Base-by-base conservation (phyloP, 805 yeast species). In the baker's yeast (Saccharomyces cerevisiae) region DNA sequence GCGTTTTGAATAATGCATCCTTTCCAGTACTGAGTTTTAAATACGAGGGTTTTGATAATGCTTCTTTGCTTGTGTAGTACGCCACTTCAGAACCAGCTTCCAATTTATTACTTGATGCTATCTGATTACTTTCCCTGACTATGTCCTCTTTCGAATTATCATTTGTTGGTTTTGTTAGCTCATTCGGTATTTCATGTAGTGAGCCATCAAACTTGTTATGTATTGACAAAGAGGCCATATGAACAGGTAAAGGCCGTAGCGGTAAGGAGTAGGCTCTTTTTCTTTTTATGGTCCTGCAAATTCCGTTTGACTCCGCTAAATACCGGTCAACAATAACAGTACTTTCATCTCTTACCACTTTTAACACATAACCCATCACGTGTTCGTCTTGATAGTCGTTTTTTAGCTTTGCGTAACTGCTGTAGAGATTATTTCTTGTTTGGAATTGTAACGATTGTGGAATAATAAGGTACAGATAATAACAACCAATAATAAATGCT, bases 361-460 rank as follows among this genome's bases (percentile, higher is more conserved):
- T 55, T 30, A 70, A 56, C n/a, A 73, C 77, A 52, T 74, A 72
- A 4, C 72, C 61, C 77, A 73, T 73, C 49, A 68, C 69, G 5
- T 69, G 60, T 52, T 73, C 73, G 50, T 64, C 65, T 53, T 73
- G 73, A 51, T 66, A 73, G 46, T 70, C 49, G 51, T 61, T 68
- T 55, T 70, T 72, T 52, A 73, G 57, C 10, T 69, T 68, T 21
- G 66, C 60, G 48, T 73, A 74, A n/a, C 73, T 61, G 28, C 69
- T 69, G 52, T 68, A 71, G 52, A 72, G 70, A 55, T 71, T 73
- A 56, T 73, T 73, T 57, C 70, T 71, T 27, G 74, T 62, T 54
- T 72, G 74, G 51, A 73, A 74, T 55, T 74, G 76, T 28, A 70
- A 69, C 2, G 76, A 73, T 36, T 59, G 66, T 6, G 78, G 78